Base-by-base conservation (phyloP, 2,329 filamentous ascomycete species). In the Fusarium heterosporum region DNA sequence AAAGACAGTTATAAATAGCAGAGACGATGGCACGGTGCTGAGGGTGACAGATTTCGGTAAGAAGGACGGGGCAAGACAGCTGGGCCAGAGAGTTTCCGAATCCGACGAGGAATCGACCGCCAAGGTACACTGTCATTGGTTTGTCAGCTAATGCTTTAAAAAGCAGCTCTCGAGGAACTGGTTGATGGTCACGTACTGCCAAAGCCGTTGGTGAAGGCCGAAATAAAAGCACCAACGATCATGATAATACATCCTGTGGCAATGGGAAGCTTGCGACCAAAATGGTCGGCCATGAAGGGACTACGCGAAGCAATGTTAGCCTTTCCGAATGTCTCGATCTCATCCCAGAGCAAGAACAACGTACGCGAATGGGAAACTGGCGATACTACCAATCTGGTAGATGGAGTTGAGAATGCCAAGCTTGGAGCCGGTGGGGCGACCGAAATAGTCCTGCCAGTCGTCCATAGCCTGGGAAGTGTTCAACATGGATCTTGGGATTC, bases 61-160 rank as follows among this genome's bases (percentile, higher is more conserved):
- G 81, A 6, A 90, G 81, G 40, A 90, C 80, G 3, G 88, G 88
- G 17, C 87, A 88, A 7, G 85, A 83, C 77, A 89, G 85, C 71
- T 90, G 88, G 0, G 87, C 81, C 40, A 90, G 77, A 40, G 85
- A 87, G 78, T 89, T 89, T 50, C 89, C 89, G 70, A 92, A 91
- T 62, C 90, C 90, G 54, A 80, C 74, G 8, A 76, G 69, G 55
- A 78, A 77, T 32, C 77, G 66, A 30, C 82, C 82, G 74, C 48
- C 77, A 30, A 79, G 74, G 58, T 77, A 80, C 78, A 79, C 78
- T 77, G 1, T 30, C 16, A 46, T 36, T 11, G 5, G 4, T 11
- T n/a, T 0, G 10, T 61, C 8, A 61, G 32, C 3, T 38, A 4
- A 6, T 14, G 4, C 4, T 39, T 6, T 4, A n/a, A 46, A 3